Conservation (phyloP, 371 early-diverging fungal genomes). For the Mucor racemosus region DNA sequence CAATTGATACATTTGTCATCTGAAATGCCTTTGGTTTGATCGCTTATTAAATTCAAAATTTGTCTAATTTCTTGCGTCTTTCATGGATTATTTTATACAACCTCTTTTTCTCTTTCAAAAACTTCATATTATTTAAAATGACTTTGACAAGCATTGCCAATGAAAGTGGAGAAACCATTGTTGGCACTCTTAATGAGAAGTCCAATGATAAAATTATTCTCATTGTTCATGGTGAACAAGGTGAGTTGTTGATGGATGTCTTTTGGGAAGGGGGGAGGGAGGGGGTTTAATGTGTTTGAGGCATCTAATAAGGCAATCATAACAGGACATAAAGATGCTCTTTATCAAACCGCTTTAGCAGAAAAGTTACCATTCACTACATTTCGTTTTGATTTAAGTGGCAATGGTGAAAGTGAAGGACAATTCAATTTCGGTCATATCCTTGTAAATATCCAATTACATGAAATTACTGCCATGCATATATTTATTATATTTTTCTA, state of each 20-base stretch:
- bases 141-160: conserved; percentile 23
- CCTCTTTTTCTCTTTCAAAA: background rate
- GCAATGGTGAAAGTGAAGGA: conserved; percentile 57
- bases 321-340: conserved; percentile 55
- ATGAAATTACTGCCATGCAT: background rate
- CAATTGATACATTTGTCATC: background rate
- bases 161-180: conserved; percentile 14
- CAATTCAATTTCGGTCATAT: conserved; percentile 47
- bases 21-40: background rate
- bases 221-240: conserved; percentile 38
- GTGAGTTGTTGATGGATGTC: background rate
- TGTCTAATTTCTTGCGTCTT: background rate
- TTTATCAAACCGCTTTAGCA: conserved; percentile 54
- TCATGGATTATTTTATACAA: background rate
- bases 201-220: conserved; percentile 17
- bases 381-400: conserved; percentile 59
- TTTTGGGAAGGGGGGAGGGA: too few species aligned
- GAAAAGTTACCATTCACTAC: conserved; percentile 47
- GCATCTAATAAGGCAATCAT: too few species aligned
- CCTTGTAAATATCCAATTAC: conserved; percentile 21
- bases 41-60: conserved; percentile 2
- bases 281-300: too few species aligned
- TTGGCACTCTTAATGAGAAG: conserved; percentile 26
- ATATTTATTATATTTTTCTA: background rate
- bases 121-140: conserved; percentile 17